phyloP scores from a whole-genome alignment of 2,329 filamentous ascomycete species.

The Cladorrhinum sp. region DNA sequence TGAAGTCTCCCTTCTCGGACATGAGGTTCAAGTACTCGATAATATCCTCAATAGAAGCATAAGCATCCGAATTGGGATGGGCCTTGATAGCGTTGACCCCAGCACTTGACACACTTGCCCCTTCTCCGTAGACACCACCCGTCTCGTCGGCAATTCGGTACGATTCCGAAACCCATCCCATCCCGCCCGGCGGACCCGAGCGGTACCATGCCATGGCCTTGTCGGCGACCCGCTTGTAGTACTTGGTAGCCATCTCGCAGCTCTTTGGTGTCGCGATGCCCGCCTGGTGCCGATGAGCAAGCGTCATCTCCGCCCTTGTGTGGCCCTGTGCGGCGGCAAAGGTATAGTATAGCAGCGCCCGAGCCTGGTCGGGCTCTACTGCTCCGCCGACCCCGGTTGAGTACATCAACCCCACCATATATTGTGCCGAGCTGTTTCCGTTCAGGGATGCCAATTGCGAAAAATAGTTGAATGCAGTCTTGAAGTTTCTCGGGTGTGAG shows the following conservation, averaged over 20 bases:
- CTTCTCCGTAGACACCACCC: constrained; percentile 92
- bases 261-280: constrained; percentile 83
- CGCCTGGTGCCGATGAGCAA: constrained; percentile 79
- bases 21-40: constrained; percentile 91
- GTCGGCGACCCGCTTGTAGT: constrained; percentile 91
- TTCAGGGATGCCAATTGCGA: constrained; percentile 68
- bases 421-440: constrained; percentile 88
- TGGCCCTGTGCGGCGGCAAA: constrained; percentile 85
- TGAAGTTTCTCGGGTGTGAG: constrained; percentile 78
- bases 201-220: constrained; percentile 87
- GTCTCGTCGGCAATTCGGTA: constrained; percentile 86
- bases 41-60: constrained; percentile 87
- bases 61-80: constrained; percentile 71
- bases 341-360: constrained; percentile 88
- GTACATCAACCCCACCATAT: constrained; percentile 95
- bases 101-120: constrained; percentile 84
- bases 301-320: constrained; percentile 86
- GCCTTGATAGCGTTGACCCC: constrained; percentile 76
- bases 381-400: constrained; percentile 84
- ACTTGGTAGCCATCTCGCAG: constrained; percentile 79
- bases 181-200: constrained; percentile 85
- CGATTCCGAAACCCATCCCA: constrained; percentile 70
- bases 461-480: constrained; percentile 77
- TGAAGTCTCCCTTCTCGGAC: constrained; percentile 84
- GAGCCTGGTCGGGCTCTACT: constrained; percentile 82